phyloP scores from a whole-genome alignment of 2,329 filamentous ascomycete species.

The Clonostachys rhizophaga region DNA sequence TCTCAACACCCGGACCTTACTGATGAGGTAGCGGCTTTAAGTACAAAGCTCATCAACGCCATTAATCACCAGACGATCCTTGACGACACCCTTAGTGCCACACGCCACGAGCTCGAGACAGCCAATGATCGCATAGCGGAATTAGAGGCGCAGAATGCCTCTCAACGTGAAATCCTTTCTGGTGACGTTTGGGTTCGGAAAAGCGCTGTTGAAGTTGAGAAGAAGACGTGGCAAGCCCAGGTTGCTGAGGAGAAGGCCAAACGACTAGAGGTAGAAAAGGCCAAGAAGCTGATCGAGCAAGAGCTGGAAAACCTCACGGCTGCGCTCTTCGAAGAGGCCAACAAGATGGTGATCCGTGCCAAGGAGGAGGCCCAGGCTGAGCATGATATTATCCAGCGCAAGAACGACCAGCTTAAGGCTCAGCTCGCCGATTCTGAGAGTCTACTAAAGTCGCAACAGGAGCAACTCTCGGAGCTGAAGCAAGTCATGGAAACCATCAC shows the following conservation, averaged over 20 bases:
- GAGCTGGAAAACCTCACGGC: constrained; percentile 88
- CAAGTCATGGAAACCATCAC: constrained; percentile 85
- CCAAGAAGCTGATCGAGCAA: constrained; percentile 85
- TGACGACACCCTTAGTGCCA: constrained; percentile 80
- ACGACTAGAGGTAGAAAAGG: constrained; percentile 64
- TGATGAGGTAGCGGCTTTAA: constrained; percentile 81
- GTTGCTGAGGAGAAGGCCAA: constrained; percentile 62
- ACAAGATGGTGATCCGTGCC: constrained; percentile 89
- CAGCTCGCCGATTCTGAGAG: constrained; percentile 85
- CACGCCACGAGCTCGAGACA: constrained; percentile 76
- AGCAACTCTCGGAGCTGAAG: constrained; percentile 89
- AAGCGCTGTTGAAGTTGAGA: constrained; percentile 70
- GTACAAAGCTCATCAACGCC: constrained; percentile 92
- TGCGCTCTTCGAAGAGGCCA: constrained; percentile 95
- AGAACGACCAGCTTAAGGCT: constrained; percentile 80
- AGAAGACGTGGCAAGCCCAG: constrained; percentile 50
- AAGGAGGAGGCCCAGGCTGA: constrained; percentile 86
- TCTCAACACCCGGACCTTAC: constrained; percentile 45
- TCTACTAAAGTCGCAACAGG: constrained; percentile 83
- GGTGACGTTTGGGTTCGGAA: constrained; percentile 73
- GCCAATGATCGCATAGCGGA: constrained; percentile 62
- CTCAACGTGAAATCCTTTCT: constrained; percentile 67
- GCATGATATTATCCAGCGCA: constrained; percentile 73
- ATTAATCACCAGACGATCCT: constrained; percentile 94
- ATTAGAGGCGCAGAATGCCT: constrained; percentile 62